Base-by-base conservation (phyloP, 2,329 filamentous ascomycete genomes). In the Colletotrichum shisoi region DNA sequence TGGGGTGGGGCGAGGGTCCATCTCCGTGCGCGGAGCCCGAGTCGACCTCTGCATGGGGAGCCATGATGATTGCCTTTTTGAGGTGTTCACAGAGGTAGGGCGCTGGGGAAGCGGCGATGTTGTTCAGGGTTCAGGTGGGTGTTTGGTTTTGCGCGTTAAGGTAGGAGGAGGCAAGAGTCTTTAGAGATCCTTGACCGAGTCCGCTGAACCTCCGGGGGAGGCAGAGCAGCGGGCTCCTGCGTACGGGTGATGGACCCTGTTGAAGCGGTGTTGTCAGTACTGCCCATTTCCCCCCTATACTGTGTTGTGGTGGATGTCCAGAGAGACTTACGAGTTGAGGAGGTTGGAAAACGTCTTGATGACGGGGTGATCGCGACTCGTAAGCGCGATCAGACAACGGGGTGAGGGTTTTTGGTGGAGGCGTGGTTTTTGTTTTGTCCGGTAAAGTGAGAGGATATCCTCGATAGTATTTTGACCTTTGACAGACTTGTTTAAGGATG, bases 311-410 rank as follows among this genome's bases (percentile, higher is more conserved):
- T 60, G 51, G n/a, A 60, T 54, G 54, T 67, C 63, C 58, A 27
- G 56, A 40, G 63, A 27, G 19, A 78, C 93, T 80, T 87, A 97
- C 94, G 93, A 97, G 88, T 95, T 95, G 74, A 97, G 90, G 76
- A 96, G 91, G 84, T 96, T 97, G 86, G 93, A 94, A 90, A 97
- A 97, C 94, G 93, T 97, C 84, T 92, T 97, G 92, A 87, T 90
- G 89, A 81, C 79, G 76, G 76, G 70, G 80, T 82, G 89, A 91
- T 82, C 87, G 88, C 84, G 75, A 79, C 82, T 78, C 80, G 73
- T 69, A 72, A 81, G 82, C 84, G 86, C 85, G 85, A 85, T 86
- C 84, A 72, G 76, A 70, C 71, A 37, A 31, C 57, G 46, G 40
- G 45, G 56, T 67, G 40, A 13, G 62, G 24, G 40, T 60, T 68